These are phyloP conservation scores for Dactylellina sp. DNA, from an alignment of 2,329 filamentous ascomycete genomes.

Conservation along the genomic window DNA sequence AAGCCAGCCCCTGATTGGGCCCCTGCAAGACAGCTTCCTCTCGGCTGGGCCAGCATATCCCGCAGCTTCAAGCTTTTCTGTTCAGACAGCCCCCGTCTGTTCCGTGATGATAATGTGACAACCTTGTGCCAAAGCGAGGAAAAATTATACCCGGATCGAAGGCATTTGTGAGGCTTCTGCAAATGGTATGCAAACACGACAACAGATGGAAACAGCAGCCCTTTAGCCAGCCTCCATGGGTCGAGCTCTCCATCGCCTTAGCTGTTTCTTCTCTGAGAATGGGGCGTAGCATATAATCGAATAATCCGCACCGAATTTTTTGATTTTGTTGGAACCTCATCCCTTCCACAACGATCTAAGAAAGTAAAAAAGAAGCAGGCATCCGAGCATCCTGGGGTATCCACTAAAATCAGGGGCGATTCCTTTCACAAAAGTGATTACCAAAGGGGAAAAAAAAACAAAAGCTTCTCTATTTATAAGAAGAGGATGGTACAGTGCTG, in stretches of 20 bases:
- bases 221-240: slow-evolving; percentile 13
- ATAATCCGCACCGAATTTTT: slow-evolving; percentile 35
- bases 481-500: slow-evolving; percentile 19
- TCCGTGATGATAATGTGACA: slow-evolving; percentile 42
- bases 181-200: slow-evolving; percentile 55
- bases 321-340: neutral
- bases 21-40: slow-evolving; percentile 29
- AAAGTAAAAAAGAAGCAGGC: no score
- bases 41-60: slow-evolving; percentile 41
- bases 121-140: slow-evolving; percentile 5
- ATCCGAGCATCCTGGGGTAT: neutral
- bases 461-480: slow-evolving; percentile 1
- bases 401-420: neutral
- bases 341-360: neutral
- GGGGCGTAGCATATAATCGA: slow-evolving; percentile 40
- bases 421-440: neutral
- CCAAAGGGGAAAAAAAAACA: slow-evolving; percentile 1
- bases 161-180: slow-evolving; percentile 36
- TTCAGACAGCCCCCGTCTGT: slow-evolving; percentile 6
- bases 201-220: slow-evolving; percentile 14
- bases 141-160: slow-evolving; percentile 23
- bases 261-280: slow-evolving; percentile 26
- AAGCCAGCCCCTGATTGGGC: slow-evolving; percentile 44
- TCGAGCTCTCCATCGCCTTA: neutral
- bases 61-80: slow-evolving; percentile 41